phyloP scores from a whole-genome alignment of 2,329 filamentous ascomycete species.

The Rutstroemia sp. region DNA sequence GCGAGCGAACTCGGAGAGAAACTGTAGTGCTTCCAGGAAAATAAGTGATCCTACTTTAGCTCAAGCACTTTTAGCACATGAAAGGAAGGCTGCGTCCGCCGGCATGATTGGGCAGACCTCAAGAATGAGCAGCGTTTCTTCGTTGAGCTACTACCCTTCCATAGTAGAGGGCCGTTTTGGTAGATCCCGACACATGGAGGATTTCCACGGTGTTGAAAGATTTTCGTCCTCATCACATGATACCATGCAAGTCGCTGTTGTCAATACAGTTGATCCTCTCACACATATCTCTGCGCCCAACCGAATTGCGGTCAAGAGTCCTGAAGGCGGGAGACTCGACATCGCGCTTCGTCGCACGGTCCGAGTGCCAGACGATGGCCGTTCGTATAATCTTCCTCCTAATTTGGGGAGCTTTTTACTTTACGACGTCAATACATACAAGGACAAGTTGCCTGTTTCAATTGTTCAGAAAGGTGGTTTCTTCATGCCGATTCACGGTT shows the following conservation, averaged over 20 bases:
- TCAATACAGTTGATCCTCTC: not conserved
- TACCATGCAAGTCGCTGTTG: no score
- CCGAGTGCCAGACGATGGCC: constrained; percentile 35
- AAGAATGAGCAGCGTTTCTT: not conserved
- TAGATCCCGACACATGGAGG: no score
- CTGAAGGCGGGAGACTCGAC: not conserved
- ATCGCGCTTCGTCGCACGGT: constrained; percentile 36
- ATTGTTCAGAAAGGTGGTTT: constrained; percentile 36
- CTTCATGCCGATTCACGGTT: constrained; percentile 39
- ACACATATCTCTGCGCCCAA: not conserved
- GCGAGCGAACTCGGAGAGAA: no score
- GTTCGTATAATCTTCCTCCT: constrained; percentile 31
- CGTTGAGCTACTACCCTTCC: not conserved
- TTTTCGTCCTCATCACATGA: no score
- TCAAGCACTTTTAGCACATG: no score
- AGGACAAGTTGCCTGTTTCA: constrained; percentile 26
- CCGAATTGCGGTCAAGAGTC: not conserved
- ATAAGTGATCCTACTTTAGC: no score
- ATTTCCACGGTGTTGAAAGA: no score
- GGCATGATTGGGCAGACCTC: no score
- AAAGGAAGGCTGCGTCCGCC: no score
- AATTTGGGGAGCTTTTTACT: constrained; percentile 34
- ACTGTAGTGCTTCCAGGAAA: no score
- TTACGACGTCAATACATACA: constrained; percentile 30
- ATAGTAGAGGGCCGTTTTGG: not conserved